These are phyloP conservation scores for Ampelocalamus luodianensis DNA, from an alignment of 176 grass and related monocot genomes.

Conservation along the genomic window DNA sequence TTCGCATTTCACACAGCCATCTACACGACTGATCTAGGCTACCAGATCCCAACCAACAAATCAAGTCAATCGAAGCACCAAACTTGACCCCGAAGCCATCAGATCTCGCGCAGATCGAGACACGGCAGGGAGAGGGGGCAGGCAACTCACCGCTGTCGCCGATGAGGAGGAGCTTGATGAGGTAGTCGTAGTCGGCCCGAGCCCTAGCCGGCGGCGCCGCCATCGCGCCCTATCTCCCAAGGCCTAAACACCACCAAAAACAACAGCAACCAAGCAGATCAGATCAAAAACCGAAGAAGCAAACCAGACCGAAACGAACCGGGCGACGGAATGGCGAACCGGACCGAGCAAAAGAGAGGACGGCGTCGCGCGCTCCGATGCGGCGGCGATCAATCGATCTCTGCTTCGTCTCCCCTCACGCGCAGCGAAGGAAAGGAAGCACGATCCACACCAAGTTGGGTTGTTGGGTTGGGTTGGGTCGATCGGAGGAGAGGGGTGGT, in stretches of 20 bases:
- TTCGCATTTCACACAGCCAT: background rate
- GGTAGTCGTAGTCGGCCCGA: slow-evolving; percentile 66
- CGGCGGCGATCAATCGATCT: slow-evolving; percentile 25
- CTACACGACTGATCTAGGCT: background rate
- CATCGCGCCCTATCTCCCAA: slow-evolving; percentile 45
- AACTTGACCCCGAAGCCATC: background rate
- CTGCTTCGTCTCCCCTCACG: slow-evolving; percentile 15
- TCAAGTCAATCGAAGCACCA: background rate
- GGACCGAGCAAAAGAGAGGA: slow-evolving; percentile 1
- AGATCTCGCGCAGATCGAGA: slow-evolving; percentile 48
- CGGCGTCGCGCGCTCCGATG: background rate
- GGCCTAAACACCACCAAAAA: slow-evolving; percentile 24
- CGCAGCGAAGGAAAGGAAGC: background rate
- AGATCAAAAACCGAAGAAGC: background rate
- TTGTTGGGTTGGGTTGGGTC: slow-evolving; percentile 25
- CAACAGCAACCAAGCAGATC: slow-evolving; percentile 39
- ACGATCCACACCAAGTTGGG: background rate
- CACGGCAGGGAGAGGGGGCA: too few relatives aligned
- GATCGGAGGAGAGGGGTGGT: slow-evolving; percentile 24
- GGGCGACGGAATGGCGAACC: background rate
- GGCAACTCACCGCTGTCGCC: slow-evolving; percentile 62
- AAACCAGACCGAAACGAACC: background rate
- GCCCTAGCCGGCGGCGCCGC: slow-evolving; percentile 64
- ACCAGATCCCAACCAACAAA: slow-evolving; percentile 25
- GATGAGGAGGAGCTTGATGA: slow-evolving; percentile 68